Evolutionary conservation across 225 moss, liverwort and hornwort genomes (phyloP).

Genomic region (Pseudisothecium myosuroides): DNA sequence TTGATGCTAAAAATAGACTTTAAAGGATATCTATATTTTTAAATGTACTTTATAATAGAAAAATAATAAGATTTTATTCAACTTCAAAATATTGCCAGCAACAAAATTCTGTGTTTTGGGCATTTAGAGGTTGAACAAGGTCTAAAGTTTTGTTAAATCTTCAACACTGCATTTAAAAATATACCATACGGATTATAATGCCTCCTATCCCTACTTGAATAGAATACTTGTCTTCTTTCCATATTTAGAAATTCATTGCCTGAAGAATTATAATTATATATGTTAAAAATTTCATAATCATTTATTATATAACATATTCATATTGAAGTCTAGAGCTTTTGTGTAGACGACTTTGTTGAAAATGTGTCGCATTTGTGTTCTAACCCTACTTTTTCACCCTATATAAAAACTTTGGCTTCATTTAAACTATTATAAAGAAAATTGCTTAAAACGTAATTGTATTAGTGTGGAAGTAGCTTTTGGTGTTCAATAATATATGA

Average conservation of each 20-base stretch:
- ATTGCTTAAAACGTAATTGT: not conserved
- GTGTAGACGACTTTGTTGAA: not conserved
- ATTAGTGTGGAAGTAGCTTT: not conserved
- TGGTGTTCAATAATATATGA: not conserved
- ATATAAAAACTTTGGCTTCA: accelerated
- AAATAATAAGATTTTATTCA: not conserved
- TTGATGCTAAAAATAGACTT: not conserved
- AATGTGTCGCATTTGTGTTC: not conserved
- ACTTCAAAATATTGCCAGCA: not conserved
- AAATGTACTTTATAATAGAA: not conserved
- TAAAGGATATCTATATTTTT: not conserved
- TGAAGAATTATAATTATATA: not conserved
- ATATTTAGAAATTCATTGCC: not conserved
- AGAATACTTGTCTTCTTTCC: accelerated
- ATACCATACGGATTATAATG: not conserved
- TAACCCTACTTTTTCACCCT: not conserved
- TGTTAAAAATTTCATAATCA: not conserved
- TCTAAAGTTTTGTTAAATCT: not conserved
- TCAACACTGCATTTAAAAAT: not conserved
- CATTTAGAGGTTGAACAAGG: not conserved
- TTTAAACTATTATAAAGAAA: not conserved
- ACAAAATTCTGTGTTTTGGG: accelerated
- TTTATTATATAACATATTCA: not conserved
- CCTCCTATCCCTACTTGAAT: not conserved
- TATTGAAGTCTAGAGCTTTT: not conserved